Conservation (phyloP, 2,329 filamentous ascomycete genomes). For the Fusarium succisae region DNA sequence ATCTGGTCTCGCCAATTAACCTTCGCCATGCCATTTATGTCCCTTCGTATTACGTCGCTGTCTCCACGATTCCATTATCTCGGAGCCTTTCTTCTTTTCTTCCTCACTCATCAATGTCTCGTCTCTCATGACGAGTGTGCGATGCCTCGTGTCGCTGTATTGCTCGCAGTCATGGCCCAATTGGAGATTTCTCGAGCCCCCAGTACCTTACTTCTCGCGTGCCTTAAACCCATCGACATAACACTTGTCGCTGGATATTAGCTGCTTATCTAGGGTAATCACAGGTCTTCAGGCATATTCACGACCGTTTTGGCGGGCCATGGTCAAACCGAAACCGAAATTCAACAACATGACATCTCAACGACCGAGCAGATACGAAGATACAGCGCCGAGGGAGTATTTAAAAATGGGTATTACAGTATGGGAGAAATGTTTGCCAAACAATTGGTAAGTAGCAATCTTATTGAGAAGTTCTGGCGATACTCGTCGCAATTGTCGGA, state of each 20-base stretch:
- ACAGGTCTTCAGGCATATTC: rapidly evolving
- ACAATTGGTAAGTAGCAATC: too few species aligned
- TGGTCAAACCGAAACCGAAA: rapidly evolving
- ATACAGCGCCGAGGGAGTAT: rapidly evolving
- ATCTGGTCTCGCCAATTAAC: rapidly evolving
- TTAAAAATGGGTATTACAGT: rapidly evolving
- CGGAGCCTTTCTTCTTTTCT: too few species aligned
- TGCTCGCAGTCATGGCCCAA: rapidly evolving
- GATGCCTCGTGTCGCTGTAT: rapidly evolving
- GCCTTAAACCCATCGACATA: too few species aligned
- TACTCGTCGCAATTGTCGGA: too few species aligned
- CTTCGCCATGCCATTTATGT: not conserved
- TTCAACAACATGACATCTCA: rapidly evolving
- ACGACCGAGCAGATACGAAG: rapidly evolving
- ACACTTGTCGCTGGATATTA: too few species aligned
- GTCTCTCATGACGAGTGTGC: rapidly evolving
- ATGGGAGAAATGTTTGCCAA: too few species aligned
- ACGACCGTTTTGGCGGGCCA: rapidly evolving
- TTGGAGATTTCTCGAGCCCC: too few species aligned
- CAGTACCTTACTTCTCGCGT: too few species aligned
- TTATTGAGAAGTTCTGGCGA: too few species aligned
- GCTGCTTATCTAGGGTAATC: too few species aligned
- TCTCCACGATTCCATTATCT: too few species aligned
- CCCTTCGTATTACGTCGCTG: rapidly evolving
- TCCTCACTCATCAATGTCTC: too few species aligned